phyloP scores from a whole-genome alignment of 2,329 filamentous ascomycete genomes.

The Neospermospora avenae region DNA sequence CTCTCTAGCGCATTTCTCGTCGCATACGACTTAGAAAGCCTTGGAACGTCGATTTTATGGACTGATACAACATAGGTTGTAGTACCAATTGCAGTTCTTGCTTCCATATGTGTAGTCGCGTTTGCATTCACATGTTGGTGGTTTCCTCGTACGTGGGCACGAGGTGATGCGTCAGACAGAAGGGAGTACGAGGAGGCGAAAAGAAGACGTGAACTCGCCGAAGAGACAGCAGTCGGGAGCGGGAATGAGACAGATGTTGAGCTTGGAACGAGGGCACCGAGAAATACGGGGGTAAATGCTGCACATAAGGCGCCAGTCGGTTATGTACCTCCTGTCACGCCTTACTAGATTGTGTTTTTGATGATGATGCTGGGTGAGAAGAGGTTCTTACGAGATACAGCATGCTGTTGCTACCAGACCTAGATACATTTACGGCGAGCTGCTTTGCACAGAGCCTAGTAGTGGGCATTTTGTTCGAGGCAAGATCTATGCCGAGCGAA shows the following conservation, averaged over 20 bases:
- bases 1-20: background rate
- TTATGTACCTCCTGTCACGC: constrained; percentile 7
- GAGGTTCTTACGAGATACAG: too few species aligned
- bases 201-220: constrained; percentile 7
- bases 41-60: background rate
- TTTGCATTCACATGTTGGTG: constrained; percentile 18
- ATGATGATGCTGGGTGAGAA: background rate
- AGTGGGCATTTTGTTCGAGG: too few species aligned
- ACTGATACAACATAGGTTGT: constrained; percentile 3
- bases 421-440: too few species aligned
- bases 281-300: background rate
- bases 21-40: background rate
- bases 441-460: too few species aligned
- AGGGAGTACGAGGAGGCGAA: constrained; percentile 9
- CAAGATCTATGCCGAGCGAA: too few species aligned
- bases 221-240: background rate
- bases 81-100: constrained; percentile 9
- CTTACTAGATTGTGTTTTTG: background rate
- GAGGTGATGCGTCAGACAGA: constrained; percentile 4
- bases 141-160: constrained; percentile 13
- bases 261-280: background rate
- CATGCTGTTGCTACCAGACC: too few species aligned
- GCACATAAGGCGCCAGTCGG: background rate
- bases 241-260: constrained; percentile 1
- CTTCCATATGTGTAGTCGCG: constrained; percentile 3